Base-by-base conservation (phyloP, 441 rosid species). In the Codiaeum variegatum region DNA sequence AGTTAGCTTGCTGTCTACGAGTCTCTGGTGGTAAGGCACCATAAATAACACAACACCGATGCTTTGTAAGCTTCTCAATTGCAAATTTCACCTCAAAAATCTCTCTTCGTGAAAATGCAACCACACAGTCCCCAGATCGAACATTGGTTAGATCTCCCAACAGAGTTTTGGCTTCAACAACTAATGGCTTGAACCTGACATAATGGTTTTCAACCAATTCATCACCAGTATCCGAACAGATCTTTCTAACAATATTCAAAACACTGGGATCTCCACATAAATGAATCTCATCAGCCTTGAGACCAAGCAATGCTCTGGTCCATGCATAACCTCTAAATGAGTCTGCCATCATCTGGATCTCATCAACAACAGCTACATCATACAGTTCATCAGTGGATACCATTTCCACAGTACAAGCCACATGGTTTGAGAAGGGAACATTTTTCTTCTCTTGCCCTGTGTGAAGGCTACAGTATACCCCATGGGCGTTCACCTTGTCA, bases 11-110 rank as follows among this genome's bases (percentile, higher is more conserved):
- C 83, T 91, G 97, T 69, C 97, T 85, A 55, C 97, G 93, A 24
- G 99, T 94, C 81, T 92, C 97, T n/a, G 97, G 98, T 24, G 97
- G 98, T 82, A 94, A 83, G 16, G 97, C 98, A 67, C 98, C 98
- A 67, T 92, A 94, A 73, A 94, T 92, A 76, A 94, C 98, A 84
- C 94, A 92, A 72, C 99, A 94, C 12, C 91, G 91, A 76, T 92
- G 97, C n/a, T 84, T 83, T 1, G 96, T 87, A 66, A 85, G 78
- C 73, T 90, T 94, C 86, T 94, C 98, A 28, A 94, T 94, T 40
- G 94, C 94, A 81, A 92, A 73, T 83, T 91, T 92, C 38, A 92
- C 94, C 83, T 94, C 98, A 66, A 92, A 94, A 74, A 94, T 94
- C 84, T 92, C 98, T 79, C 98, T 87, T 78, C 97, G 88, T 26